phyloP scores from a whole-genome alignment of 2,329 filamentous ascomycete genomes.

The Cordyceps fumosorosea region DNA sequence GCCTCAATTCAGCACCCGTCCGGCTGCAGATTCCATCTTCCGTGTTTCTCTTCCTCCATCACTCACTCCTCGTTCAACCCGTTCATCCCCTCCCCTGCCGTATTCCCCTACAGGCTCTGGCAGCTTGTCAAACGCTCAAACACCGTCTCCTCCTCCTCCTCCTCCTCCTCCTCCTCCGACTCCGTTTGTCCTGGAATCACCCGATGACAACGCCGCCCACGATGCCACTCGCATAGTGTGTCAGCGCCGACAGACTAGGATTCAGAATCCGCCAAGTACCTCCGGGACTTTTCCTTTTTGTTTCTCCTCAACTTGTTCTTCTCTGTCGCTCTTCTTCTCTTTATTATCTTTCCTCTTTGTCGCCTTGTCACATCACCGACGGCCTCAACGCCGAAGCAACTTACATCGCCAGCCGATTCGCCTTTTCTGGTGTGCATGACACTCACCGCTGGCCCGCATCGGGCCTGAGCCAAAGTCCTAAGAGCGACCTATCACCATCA shows the following conservation, averaged over 20 bases:
- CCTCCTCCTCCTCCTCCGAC: background rate
- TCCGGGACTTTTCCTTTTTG: background rate
- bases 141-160: background rate
- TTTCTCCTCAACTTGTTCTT: background rate
- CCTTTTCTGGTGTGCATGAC: background rate
- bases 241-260: constrained; percentile 8
- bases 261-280: constrained; percentile 7
- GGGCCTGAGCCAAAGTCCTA: background rate
- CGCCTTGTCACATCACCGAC: background rate
- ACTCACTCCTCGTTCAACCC: background rate
- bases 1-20: background rate
- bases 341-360: background rate
- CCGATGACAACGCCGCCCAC: background rate
- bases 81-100: background rate
- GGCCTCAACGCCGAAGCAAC: background rate
- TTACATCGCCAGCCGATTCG: background rate
- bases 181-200: background rate
- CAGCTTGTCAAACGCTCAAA: constrained; percentile 7
- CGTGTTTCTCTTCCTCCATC: background rate
- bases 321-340: background rate
- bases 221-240: constrained; percentile 7
- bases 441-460: background rate
- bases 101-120: background rate
- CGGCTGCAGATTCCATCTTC: background rate
- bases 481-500: background rate